Evolutionary conservation across 2,329 filamentous ascomycete genomes (phyloP), one percentile per base, ranked within the genome.

Genomic region (Botryosphaeria dothidea): DNA sequence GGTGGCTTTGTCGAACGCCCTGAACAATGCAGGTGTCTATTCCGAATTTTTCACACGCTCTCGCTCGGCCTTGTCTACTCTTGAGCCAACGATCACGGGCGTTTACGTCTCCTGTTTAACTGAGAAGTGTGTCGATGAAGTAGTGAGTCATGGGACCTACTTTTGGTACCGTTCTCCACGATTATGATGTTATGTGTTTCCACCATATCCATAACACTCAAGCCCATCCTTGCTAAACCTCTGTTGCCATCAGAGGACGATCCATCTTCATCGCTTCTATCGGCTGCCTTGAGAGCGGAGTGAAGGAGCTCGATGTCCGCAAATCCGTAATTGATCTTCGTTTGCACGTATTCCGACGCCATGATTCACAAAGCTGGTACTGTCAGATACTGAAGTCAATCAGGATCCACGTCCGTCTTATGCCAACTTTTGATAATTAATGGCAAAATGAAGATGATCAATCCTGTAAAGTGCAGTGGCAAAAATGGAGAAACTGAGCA

Each of bases 251-350:
- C 61, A 57, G 48, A 38, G n/a, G 62, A 65, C 41, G 21, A 15
- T 13, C 41, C 52, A 13, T 66, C 46, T 25, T 65, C n/a, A 3
- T 57, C 54, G 19, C 45, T 57, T 41, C 61, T 31, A 49, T 66
- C 62, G 19, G 66, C 66, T 65, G 66, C 62, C 23, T 19, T 58
- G 15, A 67, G 66, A 67, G 66, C 66, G 15, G 36, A 62, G 17
- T 34, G 15, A 19, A 67, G 49, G 5, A 48, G 23, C 19, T 46
- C 52, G 60, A 29, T 6, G 15, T 62, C 11, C 15, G 19, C 4
- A 29, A 66, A 66, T 19, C 38, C 11, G 61, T 64, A 66, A 15
- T 31, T 34, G 21, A 66, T 65, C 27, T 13, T 61, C 38, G 11
- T 31, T 66, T 66, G 60, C 43, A 64, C 61, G n/a, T 48, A 9